Evolutionary conservation across 2,329 filamentous ascomycete species (phyloP).

Genomic region (Tolypocladium album): DNA sequence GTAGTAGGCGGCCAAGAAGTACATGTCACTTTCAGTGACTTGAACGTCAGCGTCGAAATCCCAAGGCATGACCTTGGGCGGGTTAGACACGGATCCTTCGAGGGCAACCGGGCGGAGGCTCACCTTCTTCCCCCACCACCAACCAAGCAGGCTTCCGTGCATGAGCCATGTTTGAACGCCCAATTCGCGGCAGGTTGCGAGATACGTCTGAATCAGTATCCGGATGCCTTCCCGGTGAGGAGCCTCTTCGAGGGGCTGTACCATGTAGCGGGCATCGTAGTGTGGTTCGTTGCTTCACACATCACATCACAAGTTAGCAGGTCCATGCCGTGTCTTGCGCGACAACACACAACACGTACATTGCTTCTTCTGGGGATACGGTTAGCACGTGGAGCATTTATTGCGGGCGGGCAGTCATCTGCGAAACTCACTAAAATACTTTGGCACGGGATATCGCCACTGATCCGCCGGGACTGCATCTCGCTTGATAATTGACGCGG

Average conservation of each 20-base stretch:
- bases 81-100: background rate
- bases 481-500: background rate
- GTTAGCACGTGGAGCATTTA: background rate
- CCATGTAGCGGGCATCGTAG: slow-evolving; percentile 29
- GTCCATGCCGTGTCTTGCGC: too few species aligned
- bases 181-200: slow-evolving; percentile 54
- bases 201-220: slow-evolving; percentile 61
- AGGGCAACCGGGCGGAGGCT: slow-evolving; percentile 2
- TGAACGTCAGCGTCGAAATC: slow-evolving; percentile 71
- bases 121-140: slow-evolving; percentile 67
- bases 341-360: background rate
- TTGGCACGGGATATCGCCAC: slow-evolving; percentile 6
- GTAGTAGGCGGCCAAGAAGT: slow-evolving; percentile 53
- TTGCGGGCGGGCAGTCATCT: background rate
- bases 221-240: slow-evolving; percentile 51
- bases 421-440: slow-evolving; percentile 12
- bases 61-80: slow-evolving; percentile 56
- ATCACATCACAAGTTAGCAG: background rate
- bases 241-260: slow-evolving; percentile 33
- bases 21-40: slow-evolving; percentile 54
- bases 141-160: slow-evolving; percentile 73
- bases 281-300: background rate
- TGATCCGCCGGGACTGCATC: slow-evolving; percentile 2
- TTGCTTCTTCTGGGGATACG: background rate
- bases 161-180: slow-evolving; percentile 73